phyloP scores from a whole-genome alignment of 257 asterid species.

The Avicennia marina region DNA sequence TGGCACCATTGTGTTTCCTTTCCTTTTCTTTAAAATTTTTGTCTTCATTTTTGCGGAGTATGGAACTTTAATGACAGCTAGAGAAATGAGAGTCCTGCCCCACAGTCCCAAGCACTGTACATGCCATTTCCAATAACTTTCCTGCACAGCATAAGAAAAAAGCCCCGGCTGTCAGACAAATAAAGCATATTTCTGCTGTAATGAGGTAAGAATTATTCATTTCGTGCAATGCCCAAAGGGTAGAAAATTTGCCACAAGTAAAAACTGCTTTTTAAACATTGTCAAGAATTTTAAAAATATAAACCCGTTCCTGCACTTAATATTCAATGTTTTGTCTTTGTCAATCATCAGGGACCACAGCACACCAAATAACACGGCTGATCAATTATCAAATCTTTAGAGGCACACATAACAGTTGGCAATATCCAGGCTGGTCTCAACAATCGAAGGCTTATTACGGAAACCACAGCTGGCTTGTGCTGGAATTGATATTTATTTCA shows the following conservation, averaged over 20 bases:
- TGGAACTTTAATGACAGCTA: constrained; percentile 51
- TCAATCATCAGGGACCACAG: not conserved
- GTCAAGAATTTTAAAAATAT: no score
- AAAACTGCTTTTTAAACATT: no score
- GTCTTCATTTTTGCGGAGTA: constrained; percentile 11
- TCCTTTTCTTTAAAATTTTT: not conserved
- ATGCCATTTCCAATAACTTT: constrained; percentile 76
- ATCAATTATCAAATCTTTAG: constrained; percentile 12
- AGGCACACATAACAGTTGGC: no score
- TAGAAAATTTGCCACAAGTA: no score
- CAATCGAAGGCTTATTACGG: no score
- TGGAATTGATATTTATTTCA: no score
- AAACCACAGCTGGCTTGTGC: no score
- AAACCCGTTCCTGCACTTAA: not conserved
- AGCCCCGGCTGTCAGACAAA: not conserved
- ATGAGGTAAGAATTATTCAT: no score
- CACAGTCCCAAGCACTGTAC: constrained; percentile 68
- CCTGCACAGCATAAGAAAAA: constrained; percentile 42
- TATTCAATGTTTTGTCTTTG: not conserved
- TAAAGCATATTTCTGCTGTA: not conserved
- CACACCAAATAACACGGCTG: constrained; percentile 14
- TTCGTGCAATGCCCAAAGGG: no score
- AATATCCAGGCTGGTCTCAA: no score
- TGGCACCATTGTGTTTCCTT: constrained; percentile 15
- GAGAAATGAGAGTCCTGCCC: constrained; percentile 57